Evolutionary conservation across 202 grass and related monocot species (phyloP), one percentile per base, ranked within the genome.

Genomic region (Eragrostis tef): DNA sequence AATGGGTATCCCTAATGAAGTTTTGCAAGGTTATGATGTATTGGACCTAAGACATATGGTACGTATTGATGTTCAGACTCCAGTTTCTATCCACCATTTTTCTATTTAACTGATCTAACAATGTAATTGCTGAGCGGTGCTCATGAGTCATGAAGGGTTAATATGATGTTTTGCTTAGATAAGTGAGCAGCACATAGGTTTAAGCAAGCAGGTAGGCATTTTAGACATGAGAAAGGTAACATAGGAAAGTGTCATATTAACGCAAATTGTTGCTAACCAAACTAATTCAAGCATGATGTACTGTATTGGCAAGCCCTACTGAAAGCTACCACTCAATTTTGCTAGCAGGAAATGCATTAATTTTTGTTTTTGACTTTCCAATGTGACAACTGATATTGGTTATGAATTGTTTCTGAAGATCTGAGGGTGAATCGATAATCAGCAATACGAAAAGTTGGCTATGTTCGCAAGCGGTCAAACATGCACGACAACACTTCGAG

Each of bases 401-500:
- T 54, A 54, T 19, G 49, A 52, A 16, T 52, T 52, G 49, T 52
- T 52, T 52, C 14, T 52, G 15, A 47, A 76, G 25, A 77, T 63
- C 14, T 64, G 34, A 24, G 9, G 34, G 44, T 21, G 29, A 43
- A 42, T 25, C 13, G 27, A 42, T 10, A 24, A n/a, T 6, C 31
- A 66, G n/a, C 15, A 31, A 11, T 34, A 26, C 51, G 20, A 3
- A 29, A 64, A 51, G 46, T 27, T 19, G 0, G 5, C 47, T 26
- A 8, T 42, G 10, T 14, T 42, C 44, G 64, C 58, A 52, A 43
- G 58, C 29, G 34, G 11, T 26, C n/a, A 74, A 71, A 17, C 48
- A 65, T 24, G 11, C 49, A 79, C 49, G 53, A 20, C 42, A 75
- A 44, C 44, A 34, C 50, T 82, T 77, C 13, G 21, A 25, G 45